Conservation (phyloP, 495 filamentous ascomycete species). For the Terfezia claveryi region DNA sequence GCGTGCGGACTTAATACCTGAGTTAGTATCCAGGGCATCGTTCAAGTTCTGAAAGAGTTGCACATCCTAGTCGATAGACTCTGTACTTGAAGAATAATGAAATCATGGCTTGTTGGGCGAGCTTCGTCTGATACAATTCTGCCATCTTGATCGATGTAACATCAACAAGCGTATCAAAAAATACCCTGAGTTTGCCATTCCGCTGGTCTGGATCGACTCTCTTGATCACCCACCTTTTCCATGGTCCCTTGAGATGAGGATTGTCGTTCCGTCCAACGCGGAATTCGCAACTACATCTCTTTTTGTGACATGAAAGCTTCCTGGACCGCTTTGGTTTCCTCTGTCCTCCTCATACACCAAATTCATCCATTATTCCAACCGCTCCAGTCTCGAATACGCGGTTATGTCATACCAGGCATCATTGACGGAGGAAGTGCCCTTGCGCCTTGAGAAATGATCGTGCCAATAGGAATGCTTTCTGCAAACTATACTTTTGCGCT, state of each 20-base stretch:
- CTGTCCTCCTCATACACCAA: background rate
- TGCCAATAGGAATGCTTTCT: background rate
- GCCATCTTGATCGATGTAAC: conserved; percentile 34
- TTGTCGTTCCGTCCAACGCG: background rate
- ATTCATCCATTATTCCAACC: background rate
- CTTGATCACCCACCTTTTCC: background rate
- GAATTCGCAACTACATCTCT: background rate
- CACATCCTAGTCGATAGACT: conserved; percentile 1
- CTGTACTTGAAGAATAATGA: conserved; percentile 4
- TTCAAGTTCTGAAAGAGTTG: conserved; percentile 8
- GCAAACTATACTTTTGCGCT: background rate
- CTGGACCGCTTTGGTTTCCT: background rate
- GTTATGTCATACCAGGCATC: too few species aligned
- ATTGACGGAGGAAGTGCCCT: background rate
- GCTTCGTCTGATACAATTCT: conserved; percentile 17
- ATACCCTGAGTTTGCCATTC: conserved; percentile 34
- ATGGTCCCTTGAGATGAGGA: background rate
- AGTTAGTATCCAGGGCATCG: conserved; percentile 1
- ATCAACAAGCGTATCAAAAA: conserved; percentile 27
- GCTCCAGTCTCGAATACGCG: background rate
- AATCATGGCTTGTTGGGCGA: too few species aligned
- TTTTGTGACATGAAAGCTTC: background rate
- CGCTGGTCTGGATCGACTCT: conserved; percentile 3
- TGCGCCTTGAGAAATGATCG: background rate
- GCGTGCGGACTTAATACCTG: conserved; percentile 44